Evolutionary conservation across 108 stramenopile species (phyloP), one percentile per base, ranked within the genome.

Genomic region (Nitzschia sp.): DNA sequence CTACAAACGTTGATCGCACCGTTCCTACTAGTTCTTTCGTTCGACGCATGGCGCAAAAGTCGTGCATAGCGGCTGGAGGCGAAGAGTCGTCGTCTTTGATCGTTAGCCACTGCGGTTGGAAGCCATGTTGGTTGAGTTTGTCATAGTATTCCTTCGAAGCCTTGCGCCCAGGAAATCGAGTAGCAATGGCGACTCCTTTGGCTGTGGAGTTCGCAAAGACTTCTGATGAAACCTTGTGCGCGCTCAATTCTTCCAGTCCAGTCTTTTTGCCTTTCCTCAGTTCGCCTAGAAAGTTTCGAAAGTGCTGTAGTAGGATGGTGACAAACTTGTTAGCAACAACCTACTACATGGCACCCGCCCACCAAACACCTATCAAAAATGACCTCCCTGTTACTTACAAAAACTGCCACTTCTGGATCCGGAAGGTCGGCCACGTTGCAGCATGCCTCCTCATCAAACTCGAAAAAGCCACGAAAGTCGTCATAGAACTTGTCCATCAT

Each of bases 31-130:
- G 25, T 45, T 81, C 69, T 31, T 46, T 49, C 1, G 86, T 71
- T 24, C 47, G 46, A 33, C 68, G 26, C 28, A 84, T 34, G 26
- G 84, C 79, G 38, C 86, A 87, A 68, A 87, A 87, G 38, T 87
- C 86, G 19, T 62, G 38, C 61, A 62, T 62, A 2, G 61, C 61
- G 27, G 78, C 74, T 34, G 67, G 33, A 17, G 54, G 73, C 18
- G 54, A 46, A 24, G 48, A 46, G 9, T 55, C 45, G 0, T 6
- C n/a, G 23, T 45, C 33, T 6, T 78, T 59, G 13, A 80, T 38
- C 51, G 61, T 62, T 25, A 62, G 38, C 24, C 24, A 62, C 25
- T 81, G 70, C 2, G 75, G 81, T 19, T 57, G 23, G 9, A 79
- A 63, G 13, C 81, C 82, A 21, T 56, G 68, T 17, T 49, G 28